Evolutionary conservation across 208 protist genomes (phyloP), one percentile per base, ranked within the genome.

Genomic region (Leishmania gerbilli): DNA sequence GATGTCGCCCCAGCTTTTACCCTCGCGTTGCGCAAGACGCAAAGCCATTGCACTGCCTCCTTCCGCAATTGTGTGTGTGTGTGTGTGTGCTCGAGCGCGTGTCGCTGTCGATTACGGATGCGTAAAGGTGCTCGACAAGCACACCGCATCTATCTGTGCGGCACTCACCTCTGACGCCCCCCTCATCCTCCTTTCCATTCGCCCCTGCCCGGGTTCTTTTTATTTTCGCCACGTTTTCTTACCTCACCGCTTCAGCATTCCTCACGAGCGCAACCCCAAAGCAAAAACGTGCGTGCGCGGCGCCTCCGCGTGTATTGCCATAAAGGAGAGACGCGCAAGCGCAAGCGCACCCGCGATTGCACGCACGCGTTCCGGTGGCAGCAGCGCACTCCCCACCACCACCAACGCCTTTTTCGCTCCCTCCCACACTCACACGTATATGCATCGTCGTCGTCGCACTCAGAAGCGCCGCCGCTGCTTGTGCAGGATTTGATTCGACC

Each of bases 401-500:
- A 15, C 1, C 31, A 8, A 71, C 31, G 24, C 65, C 9, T n/a
- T 31, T 62, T 8, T n/a, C 47, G 2, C 15, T 34, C 49, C 40
- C 45, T 15, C 47, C 24, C 53, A 67, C 34, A 42, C 21, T 21
- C 55, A 37, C 55, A 45, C 27, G n/a, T 11, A 45, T n/a, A 21
- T 42, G n/a, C 15, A 34, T 40, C 49, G 49, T 34, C 4, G 71
- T 31, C 45, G 27, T 27, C 49, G 60, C 24, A 51, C 71, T 77
- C 71, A 86, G 80, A 88, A 89, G 24, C 87, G 85, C 2, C 84
- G 79, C 17, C 83, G 84, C 74, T 85, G 81, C 81, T 83, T 87
- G 71, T 58, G 65, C 42, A 82, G 76, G 2, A 91, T 77, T 80
- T 97, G 92, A 71, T 92, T 91, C 34, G 95, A 91, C 95, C 95